Base-by-base conservation (phyloP, 148 eudicot genomes). In the Chenopodium album region DNA sequence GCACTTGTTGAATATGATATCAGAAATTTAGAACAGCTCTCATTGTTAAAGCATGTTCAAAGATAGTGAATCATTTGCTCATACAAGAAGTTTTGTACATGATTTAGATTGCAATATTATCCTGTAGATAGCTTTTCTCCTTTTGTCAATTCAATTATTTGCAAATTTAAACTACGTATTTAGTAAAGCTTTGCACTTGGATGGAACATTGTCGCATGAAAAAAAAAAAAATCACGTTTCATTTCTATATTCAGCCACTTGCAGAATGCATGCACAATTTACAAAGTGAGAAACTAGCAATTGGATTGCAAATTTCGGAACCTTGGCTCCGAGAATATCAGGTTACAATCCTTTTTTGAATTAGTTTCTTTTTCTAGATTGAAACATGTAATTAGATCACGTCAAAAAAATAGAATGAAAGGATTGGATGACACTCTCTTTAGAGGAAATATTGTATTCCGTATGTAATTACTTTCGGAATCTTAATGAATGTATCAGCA, bases 311-410 rank as follows among this genome's bases (percentile, higher is more conserved):
- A 89, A 89, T 97, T 76, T 74, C 89, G 19, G 99, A 97, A 89
- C 95, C 99, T 29, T 97, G 97, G 97, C 89, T 97, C 47, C 91
- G 99, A 71, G 99, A 97, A 85, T 97, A 97, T 91, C 99, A 97
- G 99, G 99, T 96, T 76, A 31, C 29, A n/a, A 17, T 48, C 14
- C 13, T 48, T 0, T 48, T 48, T 0, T 48, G 10, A 48, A 48
- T 48, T 48, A 37, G 44, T 48, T 48, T 48, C 13, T 48, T 48
- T 48, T 48, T 48, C 14, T 13, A 0, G 13, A 10, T 48, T 13
- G 54, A 48, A 48, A 10, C 54, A 48, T 13, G 16, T 48, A 48
- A 56, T 56, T 56, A 56, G 62, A 14, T 56, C 62, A 16, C 1
- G 20, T 4, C 16, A 56, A 56, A 56, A 56, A 56, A 56, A 54